Conservation (phyloP, 331 rosid species). For the Arachis monticola region DNA sequence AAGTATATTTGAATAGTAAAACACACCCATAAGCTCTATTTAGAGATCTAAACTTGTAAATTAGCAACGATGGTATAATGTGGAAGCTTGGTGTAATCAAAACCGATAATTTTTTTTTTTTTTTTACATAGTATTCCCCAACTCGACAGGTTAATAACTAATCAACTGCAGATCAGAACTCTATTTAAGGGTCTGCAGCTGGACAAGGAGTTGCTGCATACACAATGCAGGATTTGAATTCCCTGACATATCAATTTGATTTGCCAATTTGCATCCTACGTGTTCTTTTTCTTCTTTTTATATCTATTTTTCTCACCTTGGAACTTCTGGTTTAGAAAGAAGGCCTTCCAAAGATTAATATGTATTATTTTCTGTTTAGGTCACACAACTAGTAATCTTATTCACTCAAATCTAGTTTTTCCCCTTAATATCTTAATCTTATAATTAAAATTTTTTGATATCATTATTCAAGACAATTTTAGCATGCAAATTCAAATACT, state of each 20-base stretch:
- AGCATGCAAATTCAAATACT: background rate
- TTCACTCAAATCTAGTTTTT: background rate
- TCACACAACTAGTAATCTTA: background rate
- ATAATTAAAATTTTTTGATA: background rate
- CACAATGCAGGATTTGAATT: too few species aligned
- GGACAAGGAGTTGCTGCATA: too few species aligned
- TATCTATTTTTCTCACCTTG: background rate
- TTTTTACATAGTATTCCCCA: too few species aligned
- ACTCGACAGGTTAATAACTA: too few species aligned
- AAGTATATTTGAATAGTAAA: too few species aligned
- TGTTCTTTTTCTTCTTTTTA: background rate
- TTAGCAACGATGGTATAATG: background rate
- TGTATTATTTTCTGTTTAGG: background rate
- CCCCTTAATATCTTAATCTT: background rate
- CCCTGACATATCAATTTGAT: background rate
- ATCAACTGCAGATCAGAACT: too few species aligned
- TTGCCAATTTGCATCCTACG: background rate
- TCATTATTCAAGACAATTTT: background rate
- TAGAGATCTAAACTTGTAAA: too few species aligned
- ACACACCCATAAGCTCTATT: too few species aligned
- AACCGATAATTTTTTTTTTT: too few species aligned
- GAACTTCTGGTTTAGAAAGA: background rate
- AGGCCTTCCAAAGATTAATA: background rate
- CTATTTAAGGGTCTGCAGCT: too few species aligned
- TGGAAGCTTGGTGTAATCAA: background rate